phyloP scores from a whole-genome alignment of 140 eudicot genomes.

The Stevia rebaudiana region DNA sequence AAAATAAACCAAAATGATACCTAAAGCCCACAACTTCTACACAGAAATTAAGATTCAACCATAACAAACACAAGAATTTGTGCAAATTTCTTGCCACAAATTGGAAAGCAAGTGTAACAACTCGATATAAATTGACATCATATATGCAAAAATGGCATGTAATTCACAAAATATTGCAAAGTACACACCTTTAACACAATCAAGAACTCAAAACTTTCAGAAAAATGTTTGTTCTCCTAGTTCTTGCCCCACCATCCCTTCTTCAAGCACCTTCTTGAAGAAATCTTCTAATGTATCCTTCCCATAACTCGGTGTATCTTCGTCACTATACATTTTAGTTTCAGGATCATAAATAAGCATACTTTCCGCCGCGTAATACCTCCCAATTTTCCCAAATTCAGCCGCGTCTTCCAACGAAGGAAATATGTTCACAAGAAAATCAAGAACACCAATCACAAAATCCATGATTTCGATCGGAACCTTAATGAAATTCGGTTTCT shows the following conservation, averaged over 20 bases:
- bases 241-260: conserved; percentile 96
- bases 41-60: no score
- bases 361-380: conserved; percentile 97
- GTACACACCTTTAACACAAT: conserved; percentile 21
- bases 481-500: conserved; percentile 72
- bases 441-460: conserved; percentile 83
- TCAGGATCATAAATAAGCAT: conserved; percentile 84
- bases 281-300: conserved; percentile 88
- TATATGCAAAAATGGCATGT: conserved; percentile 31
- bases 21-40: no score
- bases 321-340: conserved; percentile 66
- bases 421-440: conserved; percentile 69
- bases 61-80: background rate
- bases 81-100: background rate
- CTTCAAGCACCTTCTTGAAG: conserved; percentile 67
- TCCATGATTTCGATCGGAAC: conserved; percentile 95
- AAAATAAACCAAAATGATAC: no score
- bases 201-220: conserved; percentile 22
- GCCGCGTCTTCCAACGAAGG: conserved; percentile 91
- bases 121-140: conserved; percentile 2
- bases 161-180: conserved; percentile 20
- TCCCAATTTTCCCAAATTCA: conserved; percentile 91
- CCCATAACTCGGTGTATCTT: conserved; percentile 87
- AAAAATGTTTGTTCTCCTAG: conserved; percentile 80
- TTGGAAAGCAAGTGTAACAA: background rate